Conservation (phyloP, 306 rosid genomes). For the Clitoria ternatea region DNA sequence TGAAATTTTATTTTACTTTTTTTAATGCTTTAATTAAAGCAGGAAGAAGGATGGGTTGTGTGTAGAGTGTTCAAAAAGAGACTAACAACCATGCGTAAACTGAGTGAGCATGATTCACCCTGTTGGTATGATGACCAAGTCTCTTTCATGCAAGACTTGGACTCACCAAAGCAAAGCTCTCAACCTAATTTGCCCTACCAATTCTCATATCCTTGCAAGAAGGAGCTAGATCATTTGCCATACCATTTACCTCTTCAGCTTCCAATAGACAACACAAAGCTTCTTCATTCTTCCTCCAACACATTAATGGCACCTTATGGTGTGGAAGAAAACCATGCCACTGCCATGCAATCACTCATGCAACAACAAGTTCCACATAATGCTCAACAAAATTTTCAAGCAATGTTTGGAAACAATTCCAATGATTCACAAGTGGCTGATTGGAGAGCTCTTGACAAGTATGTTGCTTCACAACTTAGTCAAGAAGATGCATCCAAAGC, state of each 20-base stretch:
- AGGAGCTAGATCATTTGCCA: conserved; percentile 53
- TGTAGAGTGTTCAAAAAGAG: conserved; percentile 96
- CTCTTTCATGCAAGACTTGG: conserved; percentile 72
- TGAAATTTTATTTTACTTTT: not conserved
- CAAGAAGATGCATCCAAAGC: conserved; percentile 51
- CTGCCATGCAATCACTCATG: conserved; percentile 34
- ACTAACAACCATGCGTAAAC: conserved; percentile 61
- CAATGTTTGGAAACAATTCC: conserved; percentile 20
- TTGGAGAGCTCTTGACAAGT: conserved; percentile 92
- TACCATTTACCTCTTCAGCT: conserved; percentile 25
- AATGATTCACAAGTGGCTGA: conserved; percentile 49
- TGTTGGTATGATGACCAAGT: conserved; percentile 90
- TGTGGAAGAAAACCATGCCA: not conserved
- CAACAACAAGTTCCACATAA: conserved; percentile 21
- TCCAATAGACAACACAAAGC: conserved; percentile 54
- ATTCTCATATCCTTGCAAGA: conserved; percentile 52
- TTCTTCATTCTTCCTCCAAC: conserved; percentile 9
- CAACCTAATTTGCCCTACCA: conserved; percentile 35
- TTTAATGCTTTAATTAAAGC: conserved; percentile 9
- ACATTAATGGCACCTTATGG: not conserved
- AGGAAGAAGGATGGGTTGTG: conserved; percentile 99
- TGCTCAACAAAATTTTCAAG: not conserved
- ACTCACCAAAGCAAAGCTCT: conserved; percentile 62
- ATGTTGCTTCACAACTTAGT: conserved; percentile 93
- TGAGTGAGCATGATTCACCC: conserved; percentile 67